Evolutionary conservation across 2,329 filamentous ascomycete genomes (phyloP).

Genomic region (Catunica adiposa): DNA sequence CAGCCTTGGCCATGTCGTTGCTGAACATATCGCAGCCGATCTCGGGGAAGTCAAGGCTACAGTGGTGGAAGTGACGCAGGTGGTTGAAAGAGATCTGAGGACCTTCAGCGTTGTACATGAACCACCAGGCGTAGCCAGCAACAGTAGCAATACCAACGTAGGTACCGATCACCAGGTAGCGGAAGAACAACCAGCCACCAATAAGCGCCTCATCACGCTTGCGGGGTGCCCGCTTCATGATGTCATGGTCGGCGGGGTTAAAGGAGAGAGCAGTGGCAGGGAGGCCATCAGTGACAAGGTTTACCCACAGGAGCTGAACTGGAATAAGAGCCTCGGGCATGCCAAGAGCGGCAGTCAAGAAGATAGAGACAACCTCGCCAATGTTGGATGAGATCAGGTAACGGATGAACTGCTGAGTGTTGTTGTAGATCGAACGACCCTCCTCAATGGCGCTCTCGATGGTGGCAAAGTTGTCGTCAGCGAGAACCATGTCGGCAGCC

Average conservation of each 20-base stretch:
- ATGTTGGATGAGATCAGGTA: constrained; percentile 99
- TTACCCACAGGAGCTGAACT: constrained; percentile 96
- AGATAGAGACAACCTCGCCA: constrained; percentile 96
- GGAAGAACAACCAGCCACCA: constrained; percentile 90
- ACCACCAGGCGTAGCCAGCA: constrained; percentile 98
- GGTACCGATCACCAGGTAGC: constrained; percentile 87
- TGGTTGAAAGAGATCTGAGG: constrained; percentile 87
- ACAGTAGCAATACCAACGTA: constrained; percentile 94
- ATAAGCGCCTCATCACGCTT: constrained; percentile 89
- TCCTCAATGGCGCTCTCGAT: constrained; percentile 94
- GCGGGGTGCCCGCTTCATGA: constrained; percentile 83
- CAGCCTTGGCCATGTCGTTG: constrained; percentile 71
- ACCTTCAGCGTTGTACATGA: constrained; percentile 84
- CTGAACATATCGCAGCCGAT: constrained; percentile 87
- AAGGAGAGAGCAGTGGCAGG: constrained; percentile 93
- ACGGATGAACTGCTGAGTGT: constrained; percentile 98
- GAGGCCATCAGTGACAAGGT: constrained; percentile 91
- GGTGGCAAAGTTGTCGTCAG: constrained; percentile 97
- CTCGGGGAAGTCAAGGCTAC: constrained; percentile 67
- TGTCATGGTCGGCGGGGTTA: constrained; percentile 95
- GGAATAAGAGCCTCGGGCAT: constrained; percentile 97
- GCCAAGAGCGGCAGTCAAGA: constrained; percentile 85
- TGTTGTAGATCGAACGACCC: constrained; percentile 97
- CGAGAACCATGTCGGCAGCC: constrained; percentile 94
- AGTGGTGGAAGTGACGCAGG: constrained; percentile 84